Evolutionary conservation across 768 basidiomycete genomes (phyloP).

Genomic region (Rhodotorula taiwanensis): DNA sequence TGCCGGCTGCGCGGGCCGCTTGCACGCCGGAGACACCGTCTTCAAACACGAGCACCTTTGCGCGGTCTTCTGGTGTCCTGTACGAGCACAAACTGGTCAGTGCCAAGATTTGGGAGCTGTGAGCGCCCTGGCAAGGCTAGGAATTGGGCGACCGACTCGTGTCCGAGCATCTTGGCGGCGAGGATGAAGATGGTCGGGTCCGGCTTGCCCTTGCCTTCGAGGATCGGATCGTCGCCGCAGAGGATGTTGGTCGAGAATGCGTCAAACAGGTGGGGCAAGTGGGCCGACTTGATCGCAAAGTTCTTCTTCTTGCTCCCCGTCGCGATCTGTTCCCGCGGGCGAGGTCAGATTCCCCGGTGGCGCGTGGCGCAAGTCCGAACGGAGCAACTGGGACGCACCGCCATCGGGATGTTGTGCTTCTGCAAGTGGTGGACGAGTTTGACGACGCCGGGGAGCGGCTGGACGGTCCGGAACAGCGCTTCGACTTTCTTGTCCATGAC

Average conservation of each 20-base stretch:
- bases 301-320: conserved; percentile 66
- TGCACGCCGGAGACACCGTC: conserved; percentile 70
- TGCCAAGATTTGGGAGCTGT: neutral
- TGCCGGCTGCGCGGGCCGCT: conserved; percentile 74
- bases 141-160: conserved; percentile 41
- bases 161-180: conserved; percentile 55
- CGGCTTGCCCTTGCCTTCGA: conserved; percentile 58
- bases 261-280: conserved; percentile 56
- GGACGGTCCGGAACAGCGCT: conserved; percentile 60
- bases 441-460: conserved; percentile 64
- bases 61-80: conserved; percentile 48
- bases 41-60: conserved; percentile 70
- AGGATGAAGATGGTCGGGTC: conserved; percentile 71
- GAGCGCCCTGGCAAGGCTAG: too few species aligned
- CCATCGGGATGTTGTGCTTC: conserved; percentile 63
- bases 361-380: too few species aligned
- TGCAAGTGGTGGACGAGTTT: conserved; percentile 67
- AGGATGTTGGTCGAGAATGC: conserved; percentile 61
- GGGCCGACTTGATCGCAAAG: conserved; percentile 60
- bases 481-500: conserved; percentile 59
- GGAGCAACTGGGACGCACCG: conserved; percentile 46
- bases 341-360: too few species aligned
- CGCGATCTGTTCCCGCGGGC: conserved; percentile 46
- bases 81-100: neutral
- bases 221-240: conserved; percentile 60